These are phyloP conservation scores for Trichosanthes truncata DNA, from an alignment of 306 rosid genomes.

Conservation along the genomic window DNA sequence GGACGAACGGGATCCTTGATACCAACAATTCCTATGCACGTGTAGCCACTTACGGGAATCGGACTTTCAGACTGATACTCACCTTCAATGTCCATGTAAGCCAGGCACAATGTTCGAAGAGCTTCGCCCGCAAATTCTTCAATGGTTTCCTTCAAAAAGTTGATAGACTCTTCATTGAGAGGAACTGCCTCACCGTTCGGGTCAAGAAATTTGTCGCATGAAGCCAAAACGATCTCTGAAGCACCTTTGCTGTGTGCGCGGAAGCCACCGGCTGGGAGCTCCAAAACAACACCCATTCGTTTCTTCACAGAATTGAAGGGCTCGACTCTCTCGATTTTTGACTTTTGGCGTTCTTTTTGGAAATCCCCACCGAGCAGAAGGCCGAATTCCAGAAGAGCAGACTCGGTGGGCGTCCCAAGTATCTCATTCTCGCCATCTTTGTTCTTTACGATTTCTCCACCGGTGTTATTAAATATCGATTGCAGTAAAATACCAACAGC, in stretches of 20 bases:
- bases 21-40: constrained; percentile 90
- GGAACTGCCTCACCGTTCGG: constrained; percentile 51
- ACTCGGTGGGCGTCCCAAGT: constrained; percentile 90
- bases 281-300: constrained; percentile 74
- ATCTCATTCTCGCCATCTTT: constrained; percentile 55
- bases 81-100: constrained; percentile 54
- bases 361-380: constrained; percentile 71
- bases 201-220: constrained; percentile 58
- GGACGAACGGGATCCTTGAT: constrained; percentile 98
- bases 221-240: constrained; percentile 74
- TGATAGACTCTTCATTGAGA: constrained; percentile 42
- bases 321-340: constrained; percentile 67
- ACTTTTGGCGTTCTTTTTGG: constrained; percentile 38
- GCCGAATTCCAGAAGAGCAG: constrained; percentile 83
- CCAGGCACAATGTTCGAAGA: constrained; percentile 91
- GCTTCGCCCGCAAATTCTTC: constrained; percentile 81
- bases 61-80: constrained; percentile 41
- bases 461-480: constrained; percentile 87
- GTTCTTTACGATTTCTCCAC: constrained; percentile 84
- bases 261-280: constrained; percentile 59
- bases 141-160: constrained; percentile 44
- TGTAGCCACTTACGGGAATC: constrained; percentile 55
- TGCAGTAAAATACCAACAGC: constrained; percentile 56
- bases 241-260: constrained; percentile 91
- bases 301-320: constrained; percentile 89